Evolutionary conservation across 2,329 filamentous ascomycete species (phyloP).

Genomic region (Chaetomium globosum): DNA sequence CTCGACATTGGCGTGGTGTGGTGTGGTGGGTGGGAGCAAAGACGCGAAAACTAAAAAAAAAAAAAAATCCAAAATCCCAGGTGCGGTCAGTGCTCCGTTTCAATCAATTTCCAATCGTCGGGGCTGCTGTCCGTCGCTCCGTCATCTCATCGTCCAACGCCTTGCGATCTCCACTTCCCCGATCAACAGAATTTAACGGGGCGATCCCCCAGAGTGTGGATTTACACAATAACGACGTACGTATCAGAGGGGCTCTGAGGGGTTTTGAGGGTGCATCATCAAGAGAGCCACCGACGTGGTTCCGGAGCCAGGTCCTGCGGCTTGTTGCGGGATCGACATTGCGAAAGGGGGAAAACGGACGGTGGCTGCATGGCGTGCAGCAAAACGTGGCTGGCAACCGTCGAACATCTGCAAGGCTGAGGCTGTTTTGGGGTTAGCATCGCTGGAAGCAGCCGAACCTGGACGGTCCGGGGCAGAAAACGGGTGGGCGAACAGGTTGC

Average conservation of each 20-base stretch:
- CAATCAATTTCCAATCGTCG: too few relatives aligned
- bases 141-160: neutral
- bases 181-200: neutral
- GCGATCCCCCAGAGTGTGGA: slow-evolving; percentile 1
- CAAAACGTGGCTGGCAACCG: slow-evolving; percentile 1
- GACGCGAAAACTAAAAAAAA: neutral
- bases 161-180: neutral
- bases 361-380: slow-evolving; percentile 14
- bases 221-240: neutral
- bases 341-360: neutral
- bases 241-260: neutral
- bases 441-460: neutral
- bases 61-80: neutral
- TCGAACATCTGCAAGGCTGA: slow-evolving; percentile 12
- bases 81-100: neutral
- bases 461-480: neutral
- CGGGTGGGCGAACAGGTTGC: slow-evolving; percentile 11
- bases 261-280: neutral
- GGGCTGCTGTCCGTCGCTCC: neutral
- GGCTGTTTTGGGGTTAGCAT: slow-evolving; percentile 11
- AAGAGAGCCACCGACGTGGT: neutral
- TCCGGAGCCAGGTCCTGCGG: neutral
- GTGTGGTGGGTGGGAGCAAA: too few relatives aligned
- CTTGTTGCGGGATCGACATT: neutral
- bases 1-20: neutral